Evolutionary conservation across 2,329 filamentous ascomycete genomes (phyloP).

Genomic region (Fusarium succisae): DNA sequence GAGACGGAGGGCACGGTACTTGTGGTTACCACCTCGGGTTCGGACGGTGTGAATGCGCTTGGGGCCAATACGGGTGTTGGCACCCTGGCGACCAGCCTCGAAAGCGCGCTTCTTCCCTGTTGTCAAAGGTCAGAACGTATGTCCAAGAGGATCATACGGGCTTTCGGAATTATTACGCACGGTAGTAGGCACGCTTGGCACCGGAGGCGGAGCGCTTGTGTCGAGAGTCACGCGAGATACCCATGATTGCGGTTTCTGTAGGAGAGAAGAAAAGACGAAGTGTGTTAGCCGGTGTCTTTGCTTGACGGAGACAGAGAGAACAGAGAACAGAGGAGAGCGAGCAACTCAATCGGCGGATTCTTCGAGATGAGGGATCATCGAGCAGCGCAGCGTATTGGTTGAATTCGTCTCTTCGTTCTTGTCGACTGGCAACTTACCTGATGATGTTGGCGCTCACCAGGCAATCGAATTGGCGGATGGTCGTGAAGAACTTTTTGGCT

Average conservation of each 20-base stretch:
- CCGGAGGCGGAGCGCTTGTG: constrained; percentile 99
- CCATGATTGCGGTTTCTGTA: constrained; percentile 84
- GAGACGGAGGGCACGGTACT: constrained; percentile 99
- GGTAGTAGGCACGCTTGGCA: constrained; percentile 95
- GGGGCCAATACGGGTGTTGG: constrained; percentile 98
- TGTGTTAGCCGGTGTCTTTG: constrained; percentile 32
- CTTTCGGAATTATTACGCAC: constrained; percentile 73
- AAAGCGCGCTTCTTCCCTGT: constrained; percentile 96
- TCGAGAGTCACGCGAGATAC: constrained; percentile 99
- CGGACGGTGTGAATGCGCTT: constrained; percentile 98
- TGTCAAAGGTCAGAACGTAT: constrained; percentile 80
- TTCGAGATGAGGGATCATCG: constrained; percentile 38
- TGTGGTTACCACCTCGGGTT: constrained; percentile 98
- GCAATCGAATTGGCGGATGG: constrained; percentile 57
- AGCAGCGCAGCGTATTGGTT: constrained; percentile 38
- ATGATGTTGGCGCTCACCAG: constrained; percentile 59
- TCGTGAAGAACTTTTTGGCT: constrained; percentile 51
- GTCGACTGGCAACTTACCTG: constrained; percentile 54
- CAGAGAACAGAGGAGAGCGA: constrained; percentile 9
- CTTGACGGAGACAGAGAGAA: neutral
- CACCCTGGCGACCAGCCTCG: constrained; percentile 99
- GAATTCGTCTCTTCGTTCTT: constrained; percentile 32
- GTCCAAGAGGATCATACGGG: constrained; percentile 67
- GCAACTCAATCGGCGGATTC: constrained; percentile 36
- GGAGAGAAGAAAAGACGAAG: constrained; percentile 31